phyloP scores from a whole-genome alignment of 371 early-diverging fungal genomes.

The Dichotomocladium elegans region DNA sequence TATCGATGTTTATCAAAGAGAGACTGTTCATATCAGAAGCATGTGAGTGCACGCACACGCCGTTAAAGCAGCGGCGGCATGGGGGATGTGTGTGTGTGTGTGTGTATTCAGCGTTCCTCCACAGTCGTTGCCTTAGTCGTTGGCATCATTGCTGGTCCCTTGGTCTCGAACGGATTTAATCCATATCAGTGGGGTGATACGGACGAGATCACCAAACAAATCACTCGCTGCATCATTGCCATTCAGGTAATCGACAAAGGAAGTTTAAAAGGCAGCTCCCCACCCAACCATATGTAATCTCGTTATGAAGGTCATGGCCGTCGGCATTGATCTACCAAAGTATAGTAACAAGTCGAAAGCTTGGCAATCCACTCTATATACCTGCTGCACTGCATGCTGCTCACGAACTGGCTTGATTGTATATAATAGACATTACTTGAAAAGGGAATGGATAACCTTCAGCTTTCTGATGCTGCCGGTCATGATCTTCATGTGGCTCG shows the following conservation, averaged over 20 bases:
- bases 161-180: conserved; percentile 59
- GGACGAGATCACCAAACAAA: conserved; percentile 60
- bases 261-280: no score
- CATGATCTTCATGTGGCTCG: conserved; percentile 86
- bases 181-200: conserved; percentile 51
- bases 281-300: not conserved
- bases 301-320: conserved; percentile 73
- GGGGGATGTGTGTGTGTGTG: no score
- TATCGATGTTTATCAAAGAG: conserved; percentile 92
- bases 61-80: not conserved
- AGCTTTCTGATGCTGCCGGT: conserved; percentile 80
- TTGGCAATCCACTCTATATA: not conserved
- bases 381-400: not conserved
- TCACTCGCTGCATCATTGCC: conserved; percentile 76
- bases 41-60: conserved; percentile 42
- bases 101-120: not conserved
- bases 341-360: conserved; percentile 16
- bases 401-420: not conserved
- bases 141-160: conserved; percentile 87
- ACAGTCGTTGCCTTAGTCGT: conserved; percentile 79
- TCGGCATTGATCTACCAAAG: conserved; percentile 80
- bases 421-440: conserved; percentile 39
- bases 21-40: conserved; percentile 89
- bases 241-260: conserved; percentile 57
- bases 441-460: conserved; percentile 65